phyloP scores from a whole-genome alignment of 306 rosid species.

The Casuarina cunninghamiana region DNA sequence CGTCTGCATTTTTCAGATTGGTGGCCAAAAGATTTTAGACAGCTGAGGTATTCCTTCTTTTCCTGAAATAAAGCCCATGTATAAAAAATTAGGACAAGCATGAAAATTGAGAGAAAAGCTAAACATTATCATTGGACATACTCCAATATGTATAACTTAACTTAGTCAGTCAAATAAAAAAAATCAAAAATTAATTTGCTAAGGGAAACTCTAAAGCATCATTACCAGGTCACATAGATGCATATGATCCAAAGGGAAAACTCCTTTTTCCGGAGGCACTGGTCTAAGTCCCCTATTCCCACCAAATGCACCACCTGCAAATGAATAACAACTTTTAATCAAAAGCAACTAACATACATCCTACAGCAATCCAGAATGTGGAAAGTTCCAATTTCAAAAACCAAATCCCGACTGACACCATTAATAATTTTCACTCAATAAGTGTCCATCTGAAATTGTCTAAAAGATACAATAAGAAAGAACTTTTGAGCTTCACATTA shows the following conservation, averaged over 20 bases:
- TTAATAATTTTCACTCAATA: background rate
- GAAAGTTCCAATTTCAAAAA: background rate
- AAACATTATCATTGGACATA: background rate
- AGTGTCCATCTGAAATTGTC: background rate
- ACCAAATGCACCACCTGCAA: slow-evolving; percentile 92
- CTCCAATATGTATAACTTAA: background rate
- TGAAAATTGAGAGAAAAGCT: background rate
- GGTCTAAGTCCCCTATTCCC: slow-evolving; percentile 92
- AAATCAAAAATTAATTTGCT: background rate
- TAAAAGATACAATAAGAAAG: background rate
- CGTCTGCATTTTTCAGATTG: slow-evolving; percentile 77
- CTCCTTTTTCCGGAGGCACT: slow-evolving; percentile 94
- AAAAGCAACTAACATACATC: background rate
- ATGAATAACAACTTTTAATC: slow-evolving; percentile 2
- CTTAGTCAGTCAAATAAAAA: slow-evolving; percentile 9
- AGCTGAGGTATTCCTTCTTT: slow-evolving; percentile 75
- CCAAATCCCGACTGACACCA: background rate
- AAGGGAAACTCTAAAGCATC: slow-evolving; percentile 3
- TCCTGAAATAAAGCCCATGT: slow-evolving; percentile 54
- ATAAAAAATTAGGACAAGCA: background rate
- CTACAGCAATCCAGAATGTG: background rate
- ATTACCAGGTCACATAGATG: slow-evolving; percentile 88
- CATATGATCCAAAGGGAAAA: slow-evolving; percentile 92
- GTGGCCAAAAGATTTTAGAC: slow-evolving; percentile 69
- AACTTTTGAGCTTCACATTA: background rate